Percentiles rank a stretch among this genome's conserved stretches.
Evolutionary conservation across 2,329 filamentous ascomycete genomes (phyloP).

Genomic region (Phoma sp.): DNA sequence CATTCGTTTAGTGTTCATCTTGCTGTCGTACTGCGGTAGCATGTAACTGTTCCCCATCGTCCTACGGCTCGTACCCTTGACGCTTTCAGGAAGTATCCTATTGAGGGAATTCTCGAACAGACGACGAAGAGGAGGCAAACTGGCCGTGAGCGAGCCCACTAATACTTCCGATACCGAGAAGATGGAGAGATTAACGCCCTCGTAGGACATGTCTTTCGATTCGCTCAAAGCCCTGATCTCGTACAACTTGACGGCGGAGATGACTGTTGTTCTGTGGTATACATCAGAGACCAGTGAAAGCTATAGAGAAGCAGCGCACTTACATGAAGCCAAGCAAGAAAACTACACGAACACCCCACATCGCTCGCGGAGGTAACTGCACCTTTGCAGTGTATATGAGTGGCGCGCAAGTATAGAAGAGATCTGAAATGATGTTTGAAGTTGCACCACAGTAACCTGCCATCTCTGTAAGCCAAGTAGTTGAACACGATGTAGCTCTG

Average conservation of each 20-base stretch:
- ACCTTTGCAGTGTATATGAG: constrained; percentile 10
- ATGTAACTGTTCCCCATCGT: neutral
- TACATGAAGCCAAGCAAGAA: constrained; percentile 18
- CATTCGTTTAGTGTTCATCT: neutral
- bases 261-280: constrained; percentile 10
- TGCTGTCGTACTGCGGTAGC: neutral
- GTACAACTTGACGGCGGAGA: constrained; percentile 18
- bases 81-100: constrained; percentile 8
- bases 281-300: neutral
- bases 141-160: constrained; percentile 12
- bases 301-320: neutral
- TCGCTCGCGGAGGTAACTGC: constrained; percentile 7
- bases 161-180: constrained; percentile 14
- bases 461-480: neutral
- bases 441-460: constrained; percentile 5
- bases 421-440: constrained; percentile 15
- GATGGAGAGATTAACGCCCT: constrained; percentile 11
- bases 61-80: neutral
- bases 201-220: constrained; percentile 7
- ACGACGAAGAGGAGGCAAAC: constrained; percentile 18
- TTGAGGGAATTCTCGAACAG: constrained; percentile 14
- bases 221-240: constrained; percentile 11
- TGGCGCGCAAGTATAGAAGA: constrained; percentile 16
- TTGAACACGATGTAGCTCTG: no score
- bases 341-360: constrained; percentile 16